Evolutionary conservation across 2,329 filamentous ascomycete species (phyloP), one percentile per base, ranked within the genome.

Genomic region (Calonectria leucothoes): DNA sequence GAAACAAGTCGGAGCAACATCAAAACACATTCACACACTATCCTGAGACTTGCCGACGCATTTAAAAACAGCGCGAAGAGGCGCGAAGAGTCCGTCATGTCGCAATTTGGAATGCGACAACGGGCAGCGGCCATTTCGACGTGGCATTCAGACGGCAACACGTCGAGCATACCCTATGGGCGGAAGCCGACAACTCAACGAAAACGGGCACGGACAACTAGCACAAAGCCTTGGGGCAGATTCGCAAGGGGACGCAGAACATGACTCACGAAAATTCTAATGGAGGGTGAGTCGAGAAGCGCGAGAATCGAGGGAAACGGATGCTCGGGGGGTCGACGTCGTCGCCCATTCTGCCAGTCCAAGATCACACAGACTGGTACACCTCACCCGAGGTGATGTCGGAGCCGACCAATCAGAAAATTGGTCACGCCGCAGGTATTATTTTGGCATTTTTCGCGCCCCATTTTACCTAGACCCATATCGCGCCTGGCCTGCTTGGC

Each of bases 391-490:
- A 83, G 79, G 80, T 82, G 82, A 82, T 79, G 82, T 81, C 77
- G 80, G 76, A 39, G 70, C 77, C 66, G 80, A 77, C 84, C 84
- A 85, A 85, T 85, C 82, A 85, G 79, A 85, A 85, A 84, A 83
- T 78, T 82, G 82, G 79, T 80, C 82, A 79, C 79, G 77, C 73
- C 74, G 76, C 78, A 81, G 78, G 77, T 79, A 82, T 83, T 82
- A 80, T 82, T 84, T 81, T 82, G 75, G 77, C 78, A 79, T 82
- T 82, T 79, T 77, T 75, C 79, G 79, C 73, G 78, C 79, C 81
- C 80, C 81, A 82, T 82, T 83, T 82, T 80, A 76, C 74, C 70
- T 80, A 70, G 74, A 71, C 67, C 76, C 79, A 78, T 75, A 79
- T 80, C 79, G 76, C 70, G 71, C 69, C 65, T 69, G 69, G 72